Percentiles rank a stretch among this genome's conserved stretches.
phyloP scores from a whole-genome alignment of 2,329 filamentous ascomycete species.

The Colletotrichum sp. region DNA sequence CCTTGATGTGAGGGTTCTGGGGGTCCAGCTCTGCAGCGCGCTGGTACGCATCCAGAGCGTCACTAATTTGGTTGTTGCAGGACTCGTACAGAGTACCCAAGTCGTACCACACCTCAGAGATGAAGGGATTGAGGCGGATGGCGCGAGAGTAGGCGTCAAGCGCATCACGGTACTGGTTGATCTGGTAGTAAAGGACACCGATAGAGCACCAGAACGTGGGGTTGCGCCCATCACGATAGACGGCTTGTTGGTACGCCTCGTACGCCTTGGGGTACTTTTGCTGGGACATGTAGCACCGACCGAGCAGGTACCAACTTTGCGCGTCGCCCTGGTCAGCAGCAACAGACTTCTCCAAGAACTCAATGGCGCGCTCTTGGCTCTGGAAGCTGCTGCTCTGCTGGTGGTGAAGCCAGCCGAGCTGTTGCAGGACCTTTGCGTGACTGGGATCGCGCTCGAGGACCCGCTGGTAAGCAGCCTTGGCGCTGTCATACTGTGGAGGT shows the following conservation, averaged over 20 bases:
- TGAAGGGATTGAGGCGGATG: constrained; percentile 95
- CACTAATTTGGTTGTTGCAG: constrained; percentile 97
- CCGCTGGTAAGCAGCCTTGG: constrained; percentile 89
- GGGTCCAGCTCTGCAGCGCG: constrained; percentile 94
- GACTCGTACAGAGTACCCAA: constrained; percentile 97
- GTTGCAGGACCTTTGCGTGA: constrained; percentile 97
- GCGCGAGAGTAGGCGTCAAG: constrained; percentile 97
- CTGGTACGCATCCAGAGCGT: constrained; percentile 95
- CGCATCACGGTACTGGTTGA: constrained; percentile 98
- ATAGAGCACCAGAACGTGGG: constrained; percentile 99
- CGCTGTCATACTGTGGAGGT: constrained; percentile 79
- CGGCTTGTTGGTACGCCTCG: constrained; percentile 97
- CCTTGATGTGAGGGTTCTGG: constrained; percentile 93
- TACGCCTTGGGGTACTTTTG: constrained; percentile 99
- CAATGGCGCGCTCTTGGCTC: constrained; percentile 94
- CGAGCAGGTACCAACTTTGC: constrained; percentile 98
- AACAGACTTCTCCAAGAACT: constrained; percentile 97
- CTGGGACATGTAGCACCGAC: constrained; percentile 98
- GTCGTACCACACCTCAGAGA: constrained; percentile 99
- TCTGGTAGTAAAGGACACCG: constrained; percentile 98
- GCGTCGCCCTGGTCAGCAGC: constrained; percentile 91
- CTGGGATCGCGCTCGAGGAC: constrained; percentile 94
- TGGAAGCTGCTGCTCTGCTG: constrained; percentile 91
- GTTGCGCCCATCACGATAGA: constrained; percentile 96
- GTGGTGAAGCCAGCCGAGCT: constrained; percentile 97